Evolutionary conservation across 108 stramenopile species (phyloP), one percentile per base, ranked within the genome.

Genomic region (Hondaea fermentalgiana): DNA sequence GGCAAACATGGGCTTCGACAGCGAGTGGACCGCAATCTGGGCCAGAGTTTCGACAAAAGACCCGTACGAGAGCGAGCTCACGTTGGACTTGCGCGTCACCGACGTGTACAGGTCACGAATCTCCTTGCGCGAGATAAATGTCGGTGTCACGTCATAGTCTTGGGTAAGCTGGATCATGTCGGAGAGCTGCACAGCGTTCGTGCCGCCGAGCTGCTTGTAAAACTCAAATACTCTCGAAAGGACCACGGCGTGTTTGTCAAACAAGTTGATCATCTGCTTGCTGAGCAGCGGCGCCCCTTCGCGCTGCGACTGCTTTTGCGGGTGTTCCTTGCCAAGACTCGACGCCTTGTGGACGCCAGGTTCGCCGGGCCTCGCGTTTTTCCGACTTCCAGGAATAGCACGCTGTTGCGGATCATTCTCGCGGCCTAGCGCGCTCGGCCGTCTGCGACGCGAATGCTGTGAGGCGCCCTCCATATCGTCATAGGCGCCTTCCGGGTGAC

Each of bases 1-100:
- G 12, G 76, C 76, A 53, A 83, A 83, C 76, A 83, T 83, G 51
- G 76, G 76, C 76, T 83, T 83, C 17, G 76, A 83, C 45, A 83
- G 51, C 12, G 76, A 83, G 76, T 83, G 76, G 0, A 83, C 76
- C 10, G 76, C 76, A 35, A 83, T 35, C 12, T 83, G 45, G 25
- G 76, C 76, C 10, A 83, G 51, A 6, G 49, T 53, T 45, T 83
- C 76, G n/a, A 83, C 76, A 53, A 83, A 83, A 12, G 76, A 83
- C 14, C 51, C 76, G 76, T 83, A 83, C 14, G 76, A 83, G 51
- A 83, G 76, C n/a, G 49, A 14, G 76, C 51, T 25, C 45, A 28
- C 6, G 4, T 47, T 53, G 6, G n/a, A n/a, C 76, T 83, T 47
- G 76, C 51, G 45, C n/a, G 19, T 47, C 76, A 83, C 76, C n/a